Conservation (phyloP, 768 basidiomycete species). For the Russula abietina region DNA sequence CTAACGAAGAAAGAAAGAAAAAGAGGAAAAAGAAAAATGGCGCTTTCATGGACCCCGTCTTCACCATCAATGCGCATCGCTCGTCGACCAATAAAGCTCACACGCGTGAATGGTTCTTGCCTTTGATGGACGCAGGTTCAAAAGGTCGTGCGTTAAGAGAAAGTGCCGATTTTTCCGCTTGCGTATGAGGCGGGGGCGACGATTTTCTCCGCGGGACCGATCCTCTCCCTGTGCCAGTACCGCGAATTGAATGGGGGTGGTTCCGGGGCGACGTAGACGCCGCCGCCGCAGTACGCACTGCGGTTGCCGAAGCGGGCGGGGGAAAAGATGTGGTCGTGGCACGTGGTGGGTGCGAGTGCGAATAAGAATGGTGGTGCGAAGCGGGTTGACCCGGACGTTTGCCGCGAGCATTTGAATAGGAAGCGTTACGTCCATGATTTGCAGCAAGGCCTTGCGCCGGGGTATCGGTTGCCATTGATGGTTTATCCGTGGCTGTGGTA, state of each 20-base stretch:
- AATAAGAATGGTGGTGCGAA: constrained; percentile 3
- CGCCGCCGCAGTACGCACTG: not conserved
- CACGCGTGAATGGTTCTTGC: constrained; percentile 4
- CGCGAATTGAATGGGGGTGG: not conserved
- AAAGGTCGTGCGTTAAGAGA: constrained; percentile 52
- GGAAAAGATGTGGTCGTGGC: not conserved
- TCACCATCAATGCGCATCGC: not conserved
- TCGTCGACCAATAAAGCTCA: not conserved
- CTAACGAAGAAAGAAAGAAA: not conserved
- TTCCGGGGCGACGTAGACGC: constrained; percentile 3
- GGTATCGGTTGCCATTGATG: not conserved
- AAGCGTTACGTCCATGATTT: constrained; percentile 3
- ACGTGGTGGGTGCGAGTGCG: constrained; percentile 1
- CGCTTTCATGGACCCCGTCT: not conserved
- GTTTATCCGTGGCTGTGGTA: not conserved
- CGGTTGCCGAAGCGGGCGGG: not conserved
- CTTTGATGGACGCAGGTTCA: constrained; percentile 38
- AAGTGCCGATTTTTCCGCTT: constrained; percentile 34
- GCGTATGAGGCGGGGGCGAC: constrained; percentile 18
- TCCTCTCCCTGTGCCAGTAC: constrained; percentile 25
- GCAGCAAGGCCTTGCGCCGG: not conserved
- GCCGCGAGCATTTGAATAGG: constrained; percentile 1
- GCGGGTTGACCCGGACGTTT: constrained; percentile 16
- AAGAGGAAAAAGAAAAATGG: not conserved
- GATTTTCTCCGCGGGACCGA: constrained; percentile 19